Evolutionary conservation across 1,284 basidiomycete species (phyloP).

Genomic region (Cryptococcus sp.): DNA sequence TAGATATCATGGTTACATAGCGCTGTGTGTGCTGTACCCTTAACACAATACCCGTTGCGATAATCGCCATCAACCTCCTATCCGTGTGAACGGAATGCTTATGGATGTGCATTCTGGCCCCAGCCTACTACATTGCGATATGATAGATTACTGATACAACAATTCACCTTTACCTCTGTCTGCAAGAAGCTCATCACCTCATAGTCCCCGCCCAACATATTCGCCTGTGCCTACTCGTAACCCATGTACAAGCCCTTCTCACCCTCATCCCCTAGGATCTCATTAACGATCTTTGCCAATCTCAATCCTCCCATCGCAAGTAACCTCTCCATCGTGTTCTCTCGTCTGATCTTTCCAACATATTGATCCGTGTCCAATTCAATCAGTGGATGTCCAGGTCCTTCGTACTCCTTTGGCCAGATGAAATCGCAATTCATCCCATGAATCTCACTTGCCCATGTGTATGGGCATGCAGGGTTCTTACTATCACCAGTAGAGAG

Average conservation of each 20-base stretch:
- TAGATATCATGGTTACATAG: no score
- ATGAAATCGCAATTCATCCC: slow-evolving; percentile 70
- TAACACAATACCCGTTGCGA: no score
- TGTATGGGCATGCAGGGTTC: slow-evolving; percentile 67
- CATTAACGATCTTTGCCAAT: slow-evolving; percentile 72
- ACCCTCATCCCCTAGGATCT: slow-evolving; percentile 13
- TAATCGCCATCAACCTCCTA: no score
- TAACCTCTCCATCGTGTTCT: slow-evolving; percentile 72
- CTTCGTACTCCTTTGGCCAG: slow-evolving; percentile 60
- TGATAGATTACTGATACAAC: no score
- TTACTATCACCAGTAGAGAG: slow-evolving; percentile 9
- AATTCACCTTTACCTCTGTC: no score
- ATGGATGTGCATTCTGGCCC: no score
- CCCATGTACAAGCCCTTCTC: slow-evolving; percentile 15
- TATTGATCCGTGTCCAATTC: slow-evolving; percentile 86
- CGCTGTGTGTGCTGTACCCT: no score
- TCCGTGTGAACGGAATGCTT: no score
- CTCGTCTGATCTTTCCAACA: slow-evolving; percentile 60
- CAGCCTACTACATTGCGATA: no score
- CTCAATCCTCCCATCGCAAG: slow-evolving; percentile 75
- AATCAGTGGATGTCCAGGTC: slow-evolving; percentile 50
- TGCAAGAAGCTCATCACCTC: no score
- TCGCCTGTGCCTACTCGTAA: no score
- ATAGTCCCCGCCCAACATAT: no score
- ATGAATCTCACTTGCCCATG: slow-evolving; percentile 61